A percentile compares a stretch with the other conserved stretches of the same genome.
phyloP scores from a whole-genome alignment of 331 rosid genomes.

The Spiraea crenata region DNA sequence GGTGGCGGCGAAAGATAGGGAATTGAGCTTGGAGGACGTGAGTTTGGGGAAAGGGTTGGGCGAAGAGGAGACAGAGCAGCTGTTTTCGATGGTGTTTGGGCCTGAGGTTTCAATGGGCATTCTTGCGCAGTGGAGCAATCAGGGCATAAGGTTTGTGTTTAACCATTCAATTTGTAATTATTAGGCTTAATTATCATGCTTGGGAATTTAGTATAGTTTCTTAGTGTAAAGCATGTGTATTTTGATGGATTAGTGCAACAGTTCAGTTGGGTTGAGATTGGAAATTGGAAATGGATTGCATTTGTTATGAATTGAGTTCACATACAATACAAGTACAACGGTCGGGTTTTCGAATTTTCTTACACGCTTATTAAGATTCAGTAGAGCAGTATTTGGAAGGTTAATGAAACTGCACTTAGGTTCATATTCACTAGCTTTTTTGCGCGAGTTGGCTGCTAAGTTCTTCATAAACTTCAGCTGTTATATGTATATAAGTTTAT shows the following conservation, averaged over 20 bases:
- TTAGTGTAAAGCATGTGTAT: not conserved
- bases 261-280: not conserved
- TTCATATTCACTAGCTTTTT: not conserved
- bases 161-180: not conserved
- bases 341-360: not conserved
- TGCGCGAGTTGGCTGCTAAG: not conserved
- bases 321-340: not conserved
- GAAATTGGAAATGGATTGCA: not conserved
- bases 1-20: constrained; percentile 43
- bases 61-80: constrained; percentile 55
- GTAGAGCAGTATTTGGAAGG: not conserved
- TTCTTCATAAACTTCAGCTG: no score
- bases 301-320: constrained; percentile 4
- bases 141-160: constrained; percentile 77
- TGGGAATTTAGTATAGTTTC: not conserved
- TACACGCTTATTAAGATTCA: not conserved
- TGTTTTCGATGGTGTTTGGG: constrained; percentile 85
- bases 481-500: no score
- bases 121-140: constrained; percentile 93
- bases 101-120: constrained; percentile 67
- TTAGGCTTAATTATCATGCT: not conserved
- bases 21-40: constrained; percentile 37
- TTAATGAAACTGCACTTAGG: not conserved
- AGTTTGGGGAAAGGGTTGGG: constrained; percentile 55
- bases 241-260: not conserved